Evolutionary conservation across 371 early-diverging fungal species (phyloP).

Genomic region (Smittium mucronatum): DNA sequence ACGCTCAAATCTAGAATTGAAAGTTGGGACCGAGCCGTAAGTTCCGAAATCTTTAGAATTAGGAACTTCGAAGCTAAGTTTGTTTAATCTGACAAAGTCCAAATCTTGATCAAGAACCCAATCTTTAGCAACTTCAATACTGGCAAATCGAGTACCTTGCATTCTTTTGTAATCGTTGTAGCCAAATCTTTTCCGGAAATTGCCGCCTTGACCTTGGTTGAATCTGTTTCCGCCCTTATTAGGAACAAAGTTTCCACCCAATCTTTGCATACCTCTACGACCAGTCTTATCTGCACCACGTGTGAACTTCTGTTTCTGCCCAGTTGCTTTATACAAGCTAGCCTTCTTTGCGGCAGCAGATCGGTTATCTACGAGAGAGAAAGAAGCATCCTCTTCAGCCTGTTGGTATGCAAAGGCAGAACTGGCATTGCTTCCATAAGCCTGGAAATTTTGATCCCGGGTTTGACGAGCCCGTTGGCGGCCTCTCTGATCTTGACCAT

Average conservation of each 20-base stretch:
- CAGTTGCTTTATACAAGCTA: conserved; percentile 29
- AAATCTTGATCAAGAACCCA: conserved; percentile 92
- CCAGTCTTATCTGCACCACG: conserved; percentile 32
- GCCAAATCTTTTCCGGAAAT: conserved; percentile 24
- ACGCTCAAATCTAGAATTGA: conserved; percentile 79
- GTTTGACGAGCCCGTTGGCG: conserved; percentile 18
- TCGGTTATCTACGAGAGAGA: conserved; percentile 89
- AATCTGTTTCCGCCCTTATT: neutral
- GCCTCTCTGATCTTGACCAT: conserved; percentile 45
- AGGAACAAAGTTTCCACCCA: conserved; percentile 13
- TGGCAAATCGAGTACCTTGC: conserved; percentile 59
- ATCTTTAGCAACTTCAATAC: conserved; percentile 71
- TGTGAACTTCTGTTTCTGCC: conserved; percentile 10
- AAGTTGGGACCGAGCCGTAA: conserved; percentile 58
- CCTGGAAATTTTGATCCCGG: conserved; percentile 44
- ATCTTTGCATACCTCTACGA: conserved; percentile 34
- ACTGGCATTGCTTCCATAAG: conserved; percentile 74
- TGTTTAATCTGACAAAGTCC: conserved; percentile 75
- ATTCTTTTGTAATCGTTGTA: conserved; percentile 22
- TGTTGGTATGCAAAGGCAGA: conserved; percentile 82
- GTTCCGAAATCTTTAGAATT: conserved; percentile 59
- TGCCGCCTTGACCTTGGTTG: conserved; percentile 12
- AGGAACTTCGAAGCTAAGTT: conserved; percentile 63
- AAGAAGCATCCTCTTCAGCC: conserved; percentile 86
- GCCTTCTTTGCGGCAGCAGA: conserved; percentile 55